Evolutionary conservation across 2,329 filamentous ascomycete species (phyloP), one percentile per base, ranked within the genome.

Genomic region (Diaporthe sp.): DNA sequence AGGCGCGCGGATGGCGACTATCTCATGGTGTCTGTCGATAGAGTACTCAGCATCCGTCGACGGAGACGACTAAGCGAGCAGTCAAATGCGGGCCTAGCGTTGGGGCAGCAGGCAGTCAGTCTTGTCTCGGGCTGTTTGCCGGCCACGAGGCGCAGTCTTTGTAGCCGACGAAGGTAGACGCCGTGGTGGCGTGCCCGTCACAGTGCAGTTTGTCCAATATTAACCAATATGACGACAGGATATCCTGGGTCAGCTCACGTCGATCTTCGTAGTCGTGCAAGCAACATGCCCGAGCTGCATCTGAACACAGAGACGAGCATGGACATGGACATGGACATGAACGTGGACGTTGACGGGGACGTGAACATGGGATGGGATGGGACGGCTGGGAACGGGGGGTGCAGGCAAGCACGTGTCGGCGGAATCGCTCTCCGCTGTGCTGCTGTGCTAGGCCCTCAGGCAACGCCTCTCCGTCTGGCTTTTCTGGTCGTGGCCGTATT

Each of bases 131-230:
- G 49, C 72, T 73, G 42, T 25, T 39, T 55, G 46, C 73, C 75
- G 75, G 75, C 75, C 73, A 77, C 75, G 73, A 75, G 73, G 73
- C 73, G 70, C 55, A n/a, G 70, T 73, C 51, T 49, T 70, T 73
- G 75, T 75, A 73, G 73, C 70, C 71, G 72, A 75, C 17, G 25
- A 28, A 49, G 49, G 28, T 37, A 19, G 25, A 37, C 19, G 59
- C 34, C 65, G 65, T 34, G 15, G 55, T 49, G 42, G 39, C 44
- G 42, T 61, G 69, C 55, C 34, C 42, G 13, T 59, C 39, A 59
- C 55, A 15, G 53, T 72, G 42, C 42, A 49, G 42, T 19, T 31
- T 51, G 55, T 61, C 10, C 39, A 28, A 55, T 28, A 42, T 69
- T 13, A 19, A 53, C 65, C 65, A 69, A 69, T 69, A 42, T 69